phyloP scores from a whole-genome alignment of 192 early-diverging fungal species.

The Coemansia sp. region DNA sequence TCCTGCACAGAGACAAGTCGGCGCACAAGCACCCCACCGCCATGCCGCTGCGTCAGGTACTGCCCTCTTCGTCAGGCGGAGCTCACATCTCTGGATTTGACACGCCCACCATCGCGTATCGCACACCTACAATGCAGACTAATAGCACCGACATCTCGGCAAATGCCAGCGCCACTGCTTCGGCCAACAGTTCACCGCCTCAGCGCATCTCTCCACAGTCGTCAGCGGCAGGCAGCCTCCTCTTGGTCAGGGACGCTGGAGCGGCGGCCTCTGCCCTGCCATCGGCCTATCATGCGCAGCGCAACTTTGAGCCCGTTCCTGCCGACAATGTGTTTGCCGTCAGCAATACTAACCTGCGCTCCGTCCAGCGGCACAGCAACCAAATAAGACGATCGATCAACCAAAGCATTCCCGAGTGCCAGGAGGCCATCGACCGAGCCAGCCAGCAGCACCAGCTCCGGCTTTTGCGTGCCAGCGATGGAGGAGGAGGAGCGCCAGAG shows the following conservation, averaged over 20 bases:
- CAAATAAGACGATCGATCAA: constrained; percentile 28
- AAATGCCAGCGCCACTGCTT: constrained; percentile 20
- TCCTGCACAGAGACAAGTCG: constrained; percentile 47
- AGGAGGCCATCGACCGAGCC: constrained; percentile 2
- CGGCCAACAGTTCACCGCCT: constrained; percentile 32
- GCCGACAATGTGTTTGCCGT: constrained; percentile 45
- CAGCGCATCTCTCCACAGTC: constrained; percentile 16
- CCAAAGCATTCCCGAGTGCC: background rate
- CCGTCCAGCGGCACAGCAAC: constrained; percentile 29
- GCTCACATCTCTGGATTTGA: constrained; percentile 12
- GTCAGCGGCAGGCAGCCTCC: constrained; percentile 11
- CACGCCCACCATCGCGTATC: constrained; percentile 47
- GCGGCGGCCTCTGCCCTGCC: background rate
- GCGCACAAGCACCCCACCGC: constrained; percentile 14
- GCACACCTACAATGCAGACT: constrained; percentile 34
- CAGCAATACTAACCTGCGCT: constrained; percentile 40
- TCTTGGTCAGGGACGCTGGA: constrained; percentile 9
- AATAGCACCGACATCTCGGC: constrained; percentile 33
- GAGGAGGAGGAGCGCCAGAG: background rate
- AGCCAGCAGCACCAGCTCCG: constrained; percentile 9
- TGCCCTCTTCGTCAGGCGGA: constrained; percentile 4
- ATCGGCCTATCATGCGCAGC: constrained; percentile 37
- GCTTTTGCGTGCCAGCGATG: too few relatives aligned
- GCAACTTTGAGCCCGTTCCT: constrained; percentile 42
- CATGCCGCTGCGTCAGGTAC: constrained; percentile 7